A percentile compares a stretch with the other conserved stretches of the same genome.
Evolutionary conservation across 768 basidiomycete species (phyloP).

Genomic region (Ramaria sp.): DNA sequence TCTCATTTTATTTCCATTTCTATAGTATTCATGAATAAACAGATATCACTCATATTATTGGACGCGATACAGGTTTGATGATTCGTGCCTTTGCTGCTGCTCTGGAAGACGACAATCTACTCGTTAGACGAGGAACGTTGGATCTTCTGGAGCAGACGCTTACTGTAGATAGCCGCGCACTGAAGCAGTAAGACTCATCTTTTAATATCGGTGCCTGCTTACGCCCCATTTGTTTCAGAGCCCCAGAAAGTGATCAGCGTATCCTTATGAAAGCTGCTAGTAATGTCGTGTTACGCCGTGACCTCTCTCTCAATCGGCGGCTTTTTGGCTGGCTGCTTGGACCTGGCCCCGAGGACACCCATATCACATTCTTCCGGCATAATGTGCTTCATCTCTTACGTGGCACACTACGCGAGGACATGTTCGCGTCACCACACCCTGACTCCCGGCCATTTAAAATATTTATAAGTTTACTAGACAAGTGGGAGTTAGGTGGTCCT

Average conservation of each 20-base stretch:
- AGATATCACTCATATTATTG: constrained; percentile 66
- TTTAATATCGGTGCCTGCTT: neutral
- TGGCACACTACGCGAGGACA: constrained; percentile 67
- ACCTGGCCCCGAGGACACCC: constrained; percentile 69
- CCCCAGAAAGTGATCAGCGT: constrained; percentile 59
- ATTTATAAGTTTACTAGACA: constrained; percentile 88
- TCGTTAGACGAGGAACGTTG: constrained; percentile 69
- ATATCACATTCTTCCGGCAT: constrained; percentile 56
- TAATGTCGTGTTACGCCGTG: constrained; percentile 83
- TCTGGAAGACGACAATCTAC: constrained; percentile 86
- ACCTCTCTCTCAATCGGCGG: constrained; percentile 85
- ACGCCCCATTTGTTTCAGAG: neutral
- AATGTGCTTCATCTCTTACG: constrained; percentile 65
- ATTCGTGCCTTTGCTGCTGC: constrained; percentile 85
- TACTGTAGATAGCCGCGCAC: constrained; percentile 57
- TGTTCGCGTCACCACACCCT: constrained; percentile 61
- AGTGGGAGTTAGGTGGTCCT: constrained; percentile 87
- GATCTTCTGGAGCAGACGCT: constrained; percentile 70
- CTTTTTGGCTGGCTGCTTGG: constrained; percentile 92
- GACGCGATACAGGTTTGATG: constrained; percentile 86
- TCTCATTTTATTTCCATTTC: neutral
- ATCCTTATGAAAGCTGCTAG: constrained; percentile 83
- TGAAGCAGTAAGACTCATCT: constrained; percentile 31
- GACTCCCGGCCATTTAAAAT: constrained; percentile 89
- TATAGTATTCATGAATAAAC: constrained; percentile 1